Percentiles rank a stretch among this genome's conserved stretches.
phyloP scores from a whole-genome alignment of 257 asterid genomes.

The Solanum sejunctum region DNA sequence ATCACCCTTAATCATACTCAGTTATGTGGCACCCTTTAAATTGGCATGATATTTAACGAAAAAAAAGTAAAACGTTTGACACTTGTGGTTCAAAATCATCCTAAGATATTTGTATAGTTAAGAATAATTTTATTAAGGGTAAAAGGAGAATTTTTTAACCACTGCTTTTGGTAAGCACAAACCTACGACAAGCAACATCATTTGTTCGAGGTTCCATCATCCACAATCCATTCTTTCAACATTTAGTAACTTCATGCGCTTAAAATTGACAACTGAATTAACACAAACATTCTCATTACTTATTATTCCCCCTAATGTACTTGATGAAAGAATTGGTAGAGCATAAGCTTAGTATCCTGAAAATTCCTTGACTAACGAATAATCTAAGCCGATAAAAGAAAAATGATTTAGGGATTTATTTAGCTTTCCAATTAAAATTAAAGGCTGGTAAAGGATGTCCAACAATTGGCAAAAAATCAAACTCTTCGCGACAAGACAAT shows the following conservation, averaged over 20 bases:
- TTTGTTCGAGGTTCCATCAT: neutral
- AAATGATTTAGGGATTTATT: neutral
- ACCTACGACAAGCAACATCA: too few relatives aligned
- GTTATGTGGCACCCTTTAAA: too few relatives aligned
- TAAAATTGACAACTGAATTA: neutral
- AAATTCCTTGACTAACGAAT: neutral
- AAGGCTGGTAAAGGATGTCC: neutral
- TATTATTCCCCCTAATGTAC: neutral
- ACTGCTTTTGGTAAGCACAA: too few relatives aligned
- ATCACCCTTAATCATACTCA: too few relatives aligned
- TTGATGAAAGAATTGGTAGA: neutral
- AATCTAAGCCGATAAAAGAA: neutral
- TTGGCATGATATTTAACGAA: too few relatives aligned
- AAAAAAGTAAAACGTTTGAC: too few relatives aligned
- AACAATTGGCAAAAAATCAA: too few relatives aligned
- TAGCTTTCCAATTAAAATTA: neutral
- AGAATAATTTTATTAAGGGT: too few relatives aligned
- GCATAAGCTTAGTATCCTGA: neutral
- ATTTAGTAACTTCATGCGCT: neutral
- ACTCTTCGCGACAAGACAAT: neutral
- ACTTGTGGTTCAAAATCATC: too few relatives aligned
- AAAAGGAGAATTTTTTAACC: too few relatives aligned
- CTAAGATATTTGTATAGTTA: too few relatives aligned
- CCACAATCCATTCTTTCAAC: neutral
- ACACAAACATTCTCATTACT: neutral